Evolutionary conservation across 139 green algal genomes (phyloP).

Genomic region (Chlorella vulgaris): DNA sequence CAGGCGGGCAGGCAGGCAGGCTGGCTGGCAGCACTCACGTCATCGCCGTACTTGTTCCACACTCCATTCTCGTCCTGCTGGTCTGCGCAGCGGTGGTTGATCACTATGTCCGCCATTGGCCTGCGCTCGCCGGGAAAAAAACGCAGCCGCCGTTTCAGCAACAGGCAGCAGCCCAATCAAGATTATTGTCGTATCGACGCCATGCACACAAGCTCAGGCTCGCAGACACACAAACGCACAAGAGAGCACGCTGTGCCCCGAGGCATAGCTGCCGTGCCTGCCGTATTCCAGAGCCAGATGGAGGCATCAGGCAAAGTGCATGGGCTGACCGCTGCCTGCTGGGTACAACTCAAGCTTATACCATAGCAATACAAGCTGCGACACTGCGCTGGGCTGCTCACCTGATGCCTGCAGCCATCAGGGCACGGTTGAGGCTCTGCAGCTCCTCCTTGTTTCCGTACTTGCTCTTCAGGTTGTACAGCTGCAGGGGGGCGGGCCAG

Average conservation of each 20-base stretch:
- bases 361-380: too few species aligned
- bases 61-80: conserved; percentile 65
- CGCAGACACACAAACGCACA: too few species aligned
- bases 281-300: too few species aligned
- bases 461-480: conserved; percentile 76
- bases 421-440: conserved; percentile 57
- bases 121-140: background rate
- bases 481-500: conserved; percentile 43
- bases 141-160: background rate
- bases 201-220: too few species aligned
- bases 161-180: too few species aligned
- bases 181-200: too few species aligned
- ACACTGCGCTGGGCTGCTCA: too few species aligned
- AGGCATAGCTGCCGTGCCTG: too few species aligned
- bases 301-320: too few species aligned
- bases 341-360: too few species aligned
- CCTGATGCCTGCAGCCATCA: conserved; percentile 74
- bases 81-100: conserved; percentile 89
- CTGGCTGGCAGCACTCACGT: conserved; percentile 13
- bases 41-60: conserved; percentile 72
- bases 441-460: conserved; percentile 81
- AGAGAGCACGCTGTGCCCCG: too few species aligned
- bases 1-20: background rate
- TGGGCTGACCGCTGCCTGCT: too few species aligned
- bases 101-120: conserved; percentile 89